Evolutionary conservation across 306 rosid genomes (phyloP).

Genomic region (Quercus robur): DNA sequence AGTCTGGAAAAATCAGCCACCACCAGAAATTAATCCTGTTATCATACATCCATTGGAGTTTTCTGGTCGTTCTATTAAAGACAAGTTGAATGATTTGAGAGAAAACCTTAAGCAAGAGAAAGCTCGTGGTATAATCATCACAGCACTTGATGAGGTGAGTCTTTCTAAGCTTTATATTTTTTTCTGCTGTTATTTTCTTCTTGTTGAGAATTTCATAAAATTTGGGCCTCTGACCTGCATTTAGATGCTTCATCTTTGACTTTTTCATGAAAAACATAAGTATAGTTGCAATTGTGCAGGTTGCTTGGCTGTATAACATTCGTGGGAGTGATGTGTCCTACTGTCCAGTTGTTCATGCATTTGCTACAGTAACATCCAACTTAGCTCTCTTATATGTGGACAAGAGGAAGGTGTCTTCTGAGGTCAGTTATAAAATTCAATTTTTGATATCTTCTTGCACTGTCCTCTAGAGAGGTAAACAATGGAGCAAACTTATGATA

Average conservation of each 20-base stretch:
- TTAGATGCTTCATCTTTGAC: conserved; percentile 11
- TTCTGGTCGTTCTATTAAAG: conserved; percentile 75
- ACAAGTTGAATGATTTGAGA: conserved; percentile 77
- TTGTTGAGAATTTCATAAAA: conserved; percentile 2
- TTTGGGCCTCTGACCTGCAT: conserved; percentile 3
- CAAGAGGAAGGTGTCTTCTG: conserved; percentile 67
- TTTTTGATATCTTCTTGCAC: conserved; percentile 11
- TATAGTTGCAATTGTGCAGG: conserved; percentile 49
- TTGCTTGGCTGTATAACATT: conserved; percentile 90
- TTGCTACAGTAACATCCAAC: conserved; percentile 65
- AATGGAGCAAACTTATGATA: not conserved
- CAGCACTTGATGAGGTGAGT: conserved; percentile 88
- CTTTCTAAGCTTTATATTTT: conserved; percentile 6
- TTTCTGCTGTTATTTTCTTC: not conserved
- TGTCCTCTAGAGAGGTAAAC: not conserved
- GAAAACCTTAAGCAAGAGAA: conserved; percentile 52
- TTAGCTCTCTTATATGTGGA: conserved; percentile 82
- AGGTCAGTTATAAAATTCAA: conserved; percentile 58
- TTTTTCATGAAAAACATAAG: conserved; percentile 5
- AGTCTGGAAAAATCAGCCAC: conserved; percentile 79
- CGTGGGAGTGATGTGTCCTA: conserved; percentile 96
- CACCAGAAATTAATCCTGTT: conserved; percentile 54
- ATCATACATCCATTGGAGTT: conserved; percentile 62
- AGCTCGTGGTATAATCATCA: conserved; percentile 64
- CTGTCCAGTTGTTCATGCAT: conserved; percentile 91